Base-by-base conservation (phyloP, 2,329 filamentous ascomycete genomes). In the Epichloe typhina region DNA sequence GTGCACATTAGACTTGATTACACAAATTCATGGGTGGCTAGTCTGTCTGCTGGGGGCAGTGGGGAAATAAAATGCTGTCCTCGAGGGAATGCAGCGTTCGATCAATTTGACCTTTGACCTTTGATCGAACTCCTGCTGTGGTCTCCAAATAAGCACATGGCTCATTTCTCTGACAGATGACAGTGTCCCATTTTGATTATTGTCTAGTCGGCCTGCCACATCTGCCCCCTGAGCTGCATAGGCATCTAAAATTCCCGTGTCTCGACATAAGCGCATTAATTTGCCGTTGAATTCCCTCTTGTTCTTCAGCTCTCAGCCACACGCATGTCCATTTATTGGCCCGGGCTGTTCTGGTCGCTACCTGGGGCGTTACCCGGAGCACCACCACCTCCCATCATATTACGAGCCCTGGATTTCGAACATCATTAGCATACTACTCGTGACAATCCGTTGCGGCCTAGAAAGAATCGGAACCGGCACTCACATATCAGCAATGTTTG, bases 401-500 rank as follows among this genome's bases (percentile, higher is more conserved):
- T 68, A 23, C 69, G 65, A 12, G 71, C 71, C 70, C 71, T 73
- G 15, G 2, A 15, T 17, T 11, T 48, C 21, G 33, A n/a, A 13
- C 17, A 33, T 21, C 15, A 19, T 51, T 17, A 51, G 44, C 37
- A n/a, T 6, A 2, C 37, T 3, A 21, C 19, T 38, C 21, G 2
- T 13, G 2, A 41, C 23, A 13, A 35, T 17, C 13, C 31, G 31
- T 9, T 31, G 31, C 9, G 31, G 8, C 8, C 31, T 11, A 21
- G 33, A 5, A 2, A 33, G 5, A n/a, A 4, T 5, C 40, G 15
- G 3, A 8, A 15, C 7, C 2, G 36, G 52, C n/a, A 80, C 86
- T 86, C 71, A 94, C 90, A 97, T 89, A 52, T 96, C 88, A 43
- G 88, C 88, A 67, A 98, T 84, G 65, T 72, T 86, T 46, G 93